These are phyloP conservation scores for Ceratobasidium sp. DNA, from an alignment of 1,284 basidiomycete species.

Conservation along the genomic window DNA sequence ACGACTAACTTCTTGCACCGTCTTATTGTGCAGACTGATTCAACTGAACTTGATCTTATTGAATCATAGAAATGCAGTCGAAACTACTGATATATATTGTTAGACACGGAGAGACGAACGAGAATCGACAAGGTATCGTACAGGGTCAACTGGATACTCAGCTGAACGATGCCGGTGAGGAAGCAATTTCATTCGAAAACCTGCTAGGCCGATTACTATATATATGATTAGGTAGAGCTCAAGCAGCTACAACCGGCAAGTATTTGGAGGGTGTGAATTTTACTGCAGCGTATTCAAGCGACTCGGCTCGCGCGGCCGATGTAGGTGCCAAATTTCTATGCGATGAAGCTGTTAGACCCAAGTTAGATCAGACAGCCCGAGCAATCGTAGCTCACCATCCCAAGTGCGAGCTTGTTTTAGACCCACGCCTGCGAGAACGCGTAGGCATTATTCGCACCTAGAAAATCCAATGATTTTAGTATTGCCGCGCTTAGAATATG, in stretches of 20 bases:
- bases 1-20: too few species aligned
- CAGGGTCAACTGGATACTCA: constrained; percentile 50
- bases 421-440: constrained; percentile 44
- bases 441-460: constrained; percentile 24
- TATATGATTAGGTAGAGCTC: constrained; percentile 35
- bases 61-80: neutral
- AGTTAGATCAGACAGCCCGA: constrained; percentile 44
- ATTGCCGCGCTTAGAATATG: constrained; percentile 16
- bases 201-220: neutral
- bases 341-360: neutral
- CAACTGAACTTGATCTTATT: too few species aligned
- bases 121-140: constrained; percentile 48
- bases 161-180: constrained; percentile 48
- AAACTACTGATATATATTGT: constrained; percentile 44
- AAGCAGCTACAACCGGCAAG: constrained; percentile 38
- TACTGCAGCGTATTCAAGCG: constrained; percentile 44
- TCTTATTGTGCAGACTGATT: too few species aligned
- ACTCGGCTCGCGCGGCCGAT: constrained; percentile 46
- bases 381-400: constrained; percentile 45
- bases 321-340: constrained; percentile 17
- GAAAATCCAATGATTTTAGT: neutral
- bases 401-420: constrained; percentile 19
- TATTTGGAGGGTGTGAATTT: constrained; percentile 44
- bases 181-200: neutral
- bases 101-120: constrained; percentile 49